These are phyloP conservation scores for Laburnicola sp. DNA, from an alignment of 2,329 filamentous ascomycete species.

Conservation along the genomic window DNA sequence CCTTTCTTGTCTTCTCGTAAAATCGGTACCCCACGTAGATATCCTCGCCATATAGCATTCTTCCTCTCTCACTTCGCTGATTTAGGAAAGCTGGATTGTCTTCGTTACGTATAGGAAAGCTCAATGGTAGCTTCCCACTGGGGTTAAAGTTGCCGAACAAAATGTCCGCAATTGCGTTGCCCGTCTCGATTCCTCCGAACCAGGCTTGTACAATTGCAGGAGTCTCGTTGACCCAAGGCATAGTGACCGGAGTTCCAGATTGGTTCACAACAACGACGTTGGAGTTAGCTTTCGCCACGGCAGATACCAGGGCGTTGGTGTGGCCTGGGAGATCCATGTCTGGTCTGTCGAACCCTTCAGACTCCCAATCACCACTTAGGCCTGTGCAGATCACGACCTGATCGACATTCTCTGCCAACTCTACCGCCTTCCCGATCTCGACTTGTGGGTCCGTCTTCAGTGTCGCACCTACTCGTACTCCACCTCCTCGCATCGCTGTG, in stretches of 20 bases:
- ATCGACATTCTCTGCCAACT: slow-evolving; percentile 66
- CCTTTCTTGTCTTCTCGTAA: slow-evolving; percentile 67
- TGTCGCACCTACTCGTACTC: slow-evolving; percentile 59
- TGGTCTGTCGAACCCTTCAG: slow-evolving; percentile 64
- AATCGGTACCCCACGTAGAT: slow-evolving; percentile 84
- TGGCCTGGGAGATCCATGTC: slow-evolving; percentile 59
- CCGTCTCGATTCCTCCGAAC: slow-evolving; percentile 69
- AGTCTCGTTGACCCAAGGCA: slow-evolving; percentile 67
- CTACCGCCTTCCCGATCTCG: slow-evolving; percentile 55
- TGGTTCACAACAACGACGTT: slow-evolving; percentile 68
- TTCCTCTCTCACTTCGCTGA: slow-evolving; percentile 69
- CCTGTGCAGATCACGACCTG: slow-evolving; percentile 76
- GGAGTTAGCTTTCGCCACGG: slow-evolving; percentile 59
- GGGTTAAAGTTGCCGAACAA: slow-evolving; percentile 66
- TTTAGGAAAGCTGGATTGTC: slow-evolving; percentile 77
- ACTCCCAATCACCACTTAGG: slow-evolving; percentile 73
- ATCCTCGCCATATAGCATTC: slow-evolving; percentile 71
- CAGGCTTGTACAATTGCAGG: slow-evolving; percentile 70
- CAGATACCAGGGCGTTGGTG: slow-evolving; percentile 47
- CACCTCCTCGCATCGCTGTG: slow-evolving; percentile 48
- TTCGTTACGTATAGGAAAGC: slow-evolving; percentile 60
- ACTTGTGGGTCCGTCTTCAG: background rate
- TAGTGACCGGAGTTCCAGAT: slow-evolving; percentile 69
- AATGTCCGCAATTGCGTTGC: slow-evolving; percentile 64
- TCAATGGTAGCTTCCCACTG: slow-evolving; percentile 70